Percentiles rank a stretch among this genome's conserved stretches.
Evolutionary conservation across 2,329 filamentous ascomycete genomes (phyloP).

Genomic region (Arthrobotrys megalospora): DNA sequence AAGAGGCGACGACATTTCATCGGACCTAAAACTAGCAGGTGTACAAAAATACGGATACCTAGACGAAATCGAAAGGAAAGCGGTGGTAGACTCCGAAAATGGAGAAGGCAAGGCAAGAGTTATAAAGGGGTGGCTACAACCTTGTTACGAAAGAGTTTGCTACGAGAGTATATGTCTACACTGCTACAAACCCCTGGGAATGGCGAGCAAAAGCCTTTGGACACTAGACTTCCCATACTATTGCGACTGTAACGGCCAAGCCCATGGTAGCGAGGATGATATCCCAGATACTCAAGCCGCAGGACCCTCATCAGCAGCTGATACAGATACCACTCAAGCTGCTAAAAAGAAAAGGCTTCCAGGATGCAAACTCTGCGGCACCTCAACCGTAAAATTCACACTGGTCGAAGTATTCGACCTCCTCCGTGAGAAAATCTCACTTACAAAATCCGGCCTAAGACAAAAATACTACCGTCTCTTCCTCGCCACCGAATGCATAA

Average conservation of each 20-base stretch:
- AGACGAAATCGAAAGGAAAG: conserved; percentile 25
- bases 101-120: conserved; percentile 3
- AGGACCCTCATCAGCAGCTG: background rate
- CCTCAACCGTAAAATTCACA: conserved; percentile 42
- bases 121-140: conserved; percentile 36
- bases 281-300: background rate
- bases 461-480: conserved; percentile 43
- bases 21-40: conserved; percentile 24
- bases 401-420: conserved; percentile 48
- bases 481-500: conserved; percentile 46
- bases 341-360: background rate
- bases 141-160: conserved; percentile 32
- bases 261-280: background rate
- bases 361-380: conserved; percentile 45
- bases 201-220: conserved; percentile 29
- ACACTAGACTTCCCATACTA: conserved; percentile 23
- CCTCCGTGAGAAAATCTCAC: conserved; percentile 22
- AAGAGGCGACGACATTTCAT: conserved; percentile 22
- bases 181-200: conserved; percentile 33
- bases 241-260: conserved; percentile 20
- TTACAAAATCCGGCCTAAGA: conserved; percentile 2
- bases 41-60: conserved; percentile 30
- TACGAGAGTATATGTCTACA: conserved; percentile 47
- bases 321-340: background rate
- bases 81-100: background rate